These are phyloP conservation scores for Acanthamoeba castellanii DNA, from an alignment of 208 protist species.

Conservation along the genomic window DNA sequence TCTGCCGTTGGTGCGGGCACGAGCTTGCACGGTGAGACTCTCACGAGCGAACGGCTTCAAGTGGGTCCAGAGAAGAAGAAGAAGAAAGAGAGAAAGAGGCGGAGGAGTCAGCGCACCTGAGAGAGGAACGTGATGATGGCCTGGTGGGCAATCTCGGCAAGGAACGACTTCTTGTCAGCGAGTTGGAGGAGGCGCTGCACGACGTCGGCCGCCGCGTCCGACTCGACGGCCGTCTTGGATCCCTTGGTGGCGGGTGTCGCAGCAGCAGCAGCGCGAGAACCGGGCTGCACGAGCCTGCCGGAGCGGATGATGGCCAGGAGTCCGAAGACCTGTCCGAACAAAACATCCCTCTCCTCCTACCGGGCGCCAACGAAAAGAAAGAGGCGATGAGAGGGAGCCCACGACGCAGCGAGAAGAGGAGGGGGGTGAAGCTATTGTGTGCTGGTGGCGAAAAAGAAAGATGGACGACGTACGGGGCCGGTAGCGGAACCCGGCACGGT, in stretches of 20 bases:
- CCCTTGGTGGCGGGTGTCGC: neutral
- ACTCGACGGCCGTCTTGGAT: neutral
- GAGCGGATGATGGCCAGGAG: conserved; percentile 71
- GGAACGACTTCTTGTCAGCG: conserved; percentile 69
- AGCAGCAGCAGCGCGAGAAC: neutral
- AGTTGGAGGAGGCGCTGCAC: conserved; percentile 34
- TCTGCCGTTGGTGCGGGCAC: conserved; percentile 1
- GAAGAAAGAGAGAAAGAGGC: neutral
- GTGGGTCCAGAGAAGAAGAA: too few species aligned
- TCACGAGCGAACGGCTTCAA: too few species aligned
- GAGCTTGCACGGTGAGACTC: neutral
- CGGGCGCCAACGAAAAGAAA: neutral
- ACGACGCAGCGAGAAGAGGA: neutral
- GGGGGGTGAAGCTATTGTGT: too few species aligned
- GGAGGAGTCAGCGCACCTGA: neutral
- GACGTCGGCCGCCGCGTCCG: conserved; percentile 8
- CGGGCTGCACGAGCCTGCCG: conserved; percentile 61
- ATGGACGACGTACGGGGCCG: neutral
- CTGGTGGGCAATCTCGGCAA: conserved; percentile 47
- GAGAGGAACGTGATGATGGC: conserved; percentile 45
- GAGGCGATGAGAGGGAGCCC: neutral
- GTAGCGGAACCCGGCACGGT: neutral
- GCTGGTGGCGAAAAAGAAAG: neutral
- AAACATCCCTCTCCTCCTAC: conserved; percentile 69
- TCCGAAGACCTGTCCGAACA: conserved; percentile 66